Conservation (phyloP, 2,329 filamentous ascomycete genomes). For the Hymenoscyphus salicellus region DNA sequence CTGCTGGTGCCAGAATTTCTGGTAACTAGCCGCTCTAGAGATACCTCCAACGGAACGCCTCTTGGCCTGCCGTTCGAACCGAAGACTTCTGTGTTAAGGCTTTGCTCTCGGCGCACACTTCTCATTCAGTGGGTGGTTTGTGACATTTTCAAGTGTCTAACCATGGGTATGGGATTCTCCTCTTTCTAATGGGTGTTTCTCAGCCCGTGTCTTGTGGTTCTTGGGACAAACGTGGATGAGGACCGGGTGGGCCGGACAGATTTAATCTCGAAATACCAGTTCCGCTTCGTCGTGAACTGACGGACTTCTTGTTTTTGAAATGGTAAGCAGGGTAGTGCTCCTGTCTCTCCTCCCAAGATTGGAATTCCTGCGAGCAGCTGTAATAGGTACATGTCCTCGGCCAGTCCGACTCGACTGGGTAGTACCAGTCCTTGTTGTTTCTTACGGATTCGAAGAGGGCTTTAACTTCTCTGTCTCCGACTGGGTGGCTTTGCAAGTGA, state of each 20-base stretch:
- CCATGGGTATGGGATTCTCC: neutral
- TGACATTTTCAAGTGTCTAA: neutral
- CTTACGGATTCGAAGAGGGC: neutral
- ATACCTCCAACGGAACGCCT: no score
- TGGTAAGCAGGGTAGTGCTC: neutral
- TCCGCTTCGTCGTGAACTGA: slow-evolving; percentile 1
- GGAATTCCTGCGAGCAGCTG: slow-evolving; percentile 1
- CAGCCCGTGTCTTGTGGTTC: neutral
- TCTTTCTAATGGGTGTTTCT: neutral
- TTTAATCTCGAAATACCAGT: neutral
- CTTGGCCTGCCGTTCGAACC: no score
- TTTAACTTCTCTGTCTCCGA: neutral
- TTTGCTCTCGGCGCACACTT: neutral
- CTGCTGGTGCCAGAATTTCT: no score
- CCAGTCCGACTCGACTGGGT: slow-evolving; percentile 3
- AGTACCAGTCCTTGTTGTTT: slow-evolving; percentile 2
- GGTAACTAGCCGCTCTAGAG: no score
- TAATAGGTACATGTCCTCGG: slow-evolving; percentile 1
- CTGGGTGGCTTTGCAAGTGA: neutral
- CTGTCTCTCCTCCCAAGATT: neutral
- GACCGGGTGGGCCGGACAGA: neutral
- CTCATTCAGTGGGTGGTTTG: neutral
- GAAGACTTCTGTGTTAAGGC: neutral
- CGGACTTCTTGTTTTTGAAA: slow-evolving; percentile 5
- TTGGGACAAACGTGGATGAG: neutral